These are phyloP conservation scores for Auriscalpium vulgare DNA, from an alignment of 768 basidiomycete species.

Conservation along the genomic window DNA sequence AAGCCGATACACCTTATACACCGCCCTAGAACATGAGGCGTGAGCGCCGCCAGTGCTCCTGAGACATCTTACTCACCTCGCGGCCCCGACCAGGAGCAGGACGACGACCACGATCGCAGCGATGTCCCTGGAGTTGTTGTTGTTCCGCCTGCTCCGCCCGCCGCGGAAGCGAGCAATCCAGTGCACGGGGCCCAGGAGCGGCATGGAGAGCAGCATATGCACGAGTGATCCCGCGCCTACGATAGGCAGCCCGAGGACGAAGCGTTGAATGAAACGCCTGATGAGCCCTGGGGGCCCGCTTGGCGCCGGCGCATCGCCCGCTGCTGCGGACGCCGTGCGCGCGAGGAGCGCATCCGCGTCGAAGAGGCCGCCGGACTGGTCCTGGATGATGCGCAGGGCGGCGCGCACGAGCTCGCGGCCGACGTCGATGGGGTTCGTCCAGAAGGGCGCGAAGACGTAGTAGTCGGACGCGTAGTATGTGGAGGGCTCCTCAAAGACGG, in stretches of 20 bases:
- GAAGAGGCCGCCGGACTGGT: constrained; percentile 12
- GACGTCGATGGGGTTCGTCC: constrained; percentile 14
- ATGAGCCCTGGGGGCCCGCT: constrained; percentile 37
- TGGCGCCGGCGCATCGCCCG: constrained; percentile 1
- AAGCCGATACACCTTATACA: constrained; percentile 60
- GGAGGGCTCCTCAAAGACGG: constrained; percentile 8
- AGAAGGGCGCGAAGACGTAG: constrained; percentile 3
- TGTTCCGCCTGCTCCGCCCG: constrained; percentile 38
- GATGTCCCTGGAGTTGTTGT: constrained; percentile 45
- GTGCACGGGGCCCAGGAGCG: constrained; percentile 59
- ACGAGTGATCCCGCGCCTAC: constrained; percentile 71
- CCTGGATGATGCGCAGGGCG: constrained; percentile 14
- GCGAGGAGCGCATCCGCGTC: constrained; percentile 24
- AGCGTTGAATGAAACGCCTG: constrained; percentile 54
- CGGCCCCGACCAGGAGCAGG: constrained; percentile 53
- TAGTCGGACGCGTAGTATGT: background rate
- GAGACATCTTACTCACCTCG: constrained; percentile 36
- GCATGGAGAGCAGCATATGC: constrained; percentile 60
- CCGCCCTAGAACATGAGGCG: constrained; percentile 37
- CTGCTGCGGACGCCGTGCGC: constrained; percentile 27
- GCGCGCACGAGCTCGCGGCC: constrained; percentile 14
- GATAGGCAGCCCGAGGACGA: constrained; percentile 69
- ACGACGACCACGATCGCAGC: constrained; percentile 57
- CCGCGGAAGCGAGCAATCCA: constrained; percentile 62
- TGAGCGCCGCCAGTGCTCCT: too few relatives aligned